These are phyloP conservation scores for Fusarium coffeatum DNA, from an alignment of 2,329 filamentous ascomycete species.

Conservation along the genomic window DNA sequence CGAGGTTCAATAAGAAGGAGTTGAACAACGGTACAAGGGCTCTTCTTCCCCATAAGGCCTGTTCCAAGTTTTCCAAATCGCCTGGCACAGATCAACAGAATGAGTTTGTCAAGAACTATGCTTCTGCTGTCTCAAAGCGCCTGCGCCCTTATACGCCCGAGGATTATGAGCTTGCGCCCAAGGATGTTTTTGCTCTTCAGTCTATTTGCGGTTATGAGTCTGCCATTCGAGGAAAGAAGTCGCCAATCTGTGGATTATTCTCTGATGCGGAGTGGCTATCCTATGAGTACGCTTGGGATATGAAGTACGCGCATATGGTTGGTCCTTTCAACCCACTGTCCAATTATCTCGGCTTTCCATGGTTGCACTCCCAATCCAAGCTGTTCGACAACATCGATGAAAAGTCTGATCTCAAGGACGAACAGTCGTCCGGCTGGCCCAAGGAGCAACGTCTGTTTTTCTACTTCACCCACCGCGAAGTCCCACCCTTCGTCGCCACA, in stretches of 20 bases:
- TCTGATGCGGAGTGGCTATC: slow-evolving; percentile 42
- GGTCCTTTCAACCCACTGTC: slow-evolving; percentile 40
- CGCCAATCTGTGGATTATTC: slow-evolving; percentile 32
- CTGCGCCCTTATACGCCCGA: slow-evolving; percentile 35
- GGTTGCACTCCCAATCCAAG: slow-evolving; percentile 34
- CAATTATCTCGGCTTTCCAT: slow-evolving; percentile 38
- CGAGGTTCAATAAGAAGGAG: slow-evolving; percentile 35
- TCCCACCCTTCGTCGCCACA: slow-evolving; percentile 41
- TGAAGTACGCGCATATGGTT: slow-evolving; percentile 44
- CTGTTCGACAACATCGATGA: slow-evolving; percentile 28
- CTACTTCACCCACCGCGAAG: slow-evolving; percentile 42
- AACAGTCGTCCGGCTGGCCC: slow-evolving; percentile 32
- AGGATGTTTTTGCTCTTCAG: slow-evolving; percentile 40
- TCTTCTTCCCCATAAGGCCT: slow-evolving; percentile 43
- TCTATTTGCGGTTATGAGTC: slow-evolving; percentile 44
- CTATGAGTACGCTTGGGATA: slow-evolving; percentile 44
- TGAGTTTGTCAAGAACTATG: slow-evolving; percentile 37
- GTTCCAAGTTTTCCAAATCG: slow-evolving; percentile 35
- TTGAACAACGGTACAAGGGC: slow-evolving; percentile 39
- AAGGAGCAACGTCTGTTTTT: slow-evolving; percentile 37
- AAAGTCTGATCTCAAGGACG: not conserved
- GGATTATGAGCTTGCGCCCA: slow-evolving; percentile 33
- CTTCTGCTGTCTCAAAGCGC: slow-evolving; percentile 25
- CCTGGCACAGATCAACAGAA: slow-evolving; percentile 34
- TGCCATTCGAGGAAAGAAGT: slow-evolving; percentile 33